phyloP scores from a whole-genome alignment of 805 yeast genomes.

The Tetrapisispora phaffii region DNA sequence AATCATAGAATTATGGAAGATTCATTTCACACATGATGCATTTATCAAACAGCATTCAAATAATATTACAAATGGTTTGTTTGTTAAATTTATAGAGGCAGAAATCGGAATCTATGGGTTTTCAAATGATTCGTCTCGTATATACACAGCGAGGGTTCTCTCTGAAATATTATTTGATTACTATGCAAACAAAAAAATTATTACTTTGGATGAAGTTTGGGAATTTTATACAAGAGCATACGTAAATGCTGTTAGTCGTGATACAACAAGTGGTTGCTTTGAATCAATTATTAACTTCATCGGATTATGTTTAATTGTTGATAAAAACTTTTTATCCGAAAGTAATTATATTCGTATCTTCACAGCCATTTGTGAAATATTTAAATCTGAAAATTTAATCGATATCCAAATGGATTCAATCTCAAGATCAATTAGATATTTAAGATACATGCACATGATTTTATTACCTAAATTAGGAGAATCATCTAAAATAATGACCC shows the following conservation, averaged over 20 bases:
- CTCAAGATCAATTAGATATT: slow-evolving; percentile 18
- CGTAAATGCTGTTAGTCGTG: slow-evolving; percentile 13
- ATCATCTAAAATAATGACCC: slow-evolving; percentile 26
- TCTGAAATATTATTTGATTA: slow-evolving; percentile 30
- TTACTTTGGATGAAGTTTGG: slow-evolving; percentile 15
- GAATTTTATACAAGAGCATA: slow-evolving; percentile 18
- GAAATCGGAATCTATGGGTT: slow-evolving; percentile 23
- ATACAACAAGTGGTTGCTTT: slow-evolving; percentile 27
- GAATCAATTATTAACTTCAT: slow-evolving; percentile 32
- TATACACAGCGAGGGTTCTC: slow-evolving; percentile 26
- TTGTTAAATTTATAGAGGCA: slow-evolving; percentile 16
- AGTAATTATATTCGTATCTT: slow-evolving; percentile 22
- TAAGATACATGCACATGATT: slow-evolving; percentile 17
- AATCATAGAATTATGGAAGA: slow-evolving; percentile 20
- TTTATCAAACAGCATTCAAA: slow-evolving; percentile 17
- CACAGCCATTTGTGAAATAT: slow-evolving; percentile 19
- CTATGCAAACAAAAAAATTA: slow-evolving; percentile 11
- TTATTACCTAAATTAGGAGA: slow-evolving; percentile 26
- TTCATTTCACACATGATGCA: slow-evolving; percentile 13
- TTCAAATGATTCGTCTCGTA: slow-evolving; percentile 22
- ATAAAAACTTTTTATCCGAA: slow-evolving; percentile 21
- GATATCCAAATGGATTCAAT: slow-evolving; percentile 12
- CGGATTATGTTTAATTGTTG: slow-evolving; percentile 20
- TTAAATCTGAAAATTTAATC: slow-evolving; percentile 17
- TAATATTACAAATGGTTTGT: slow-evolving; percentile 10